Evolutionary conservation across 441 rosid species (phyloP).

Genomic region (Populus hybrid): DNA sequence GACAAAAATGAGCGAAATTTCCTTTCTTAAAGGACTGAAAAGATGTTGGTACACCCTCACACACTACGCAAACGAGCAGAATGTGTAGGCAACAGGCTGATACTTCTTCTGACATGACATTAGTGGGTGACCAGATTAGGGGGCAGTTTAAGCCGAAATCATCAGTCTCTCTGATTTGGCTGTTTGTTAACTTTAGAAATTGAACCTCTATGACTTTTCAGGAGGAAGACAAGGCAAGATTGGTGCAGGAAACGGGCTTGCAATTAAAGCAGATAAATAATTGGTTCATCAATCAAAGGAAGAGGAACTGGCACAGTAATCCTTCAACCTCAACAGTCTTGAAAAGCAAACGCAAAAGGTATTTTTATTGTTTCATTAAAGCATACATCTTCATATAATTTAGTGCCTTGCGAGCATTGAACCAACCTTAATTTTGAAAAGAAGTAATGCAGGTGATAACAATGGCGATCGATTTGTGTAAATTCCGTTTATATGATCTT

Average conservation of each 20-base stretch:
- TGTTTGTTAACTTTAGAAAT: neutral
- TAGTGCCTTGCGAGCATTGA: slow-evolving; percentile 18
- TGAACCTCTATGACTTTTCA: neutral
- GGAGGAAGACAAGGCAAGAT: no score
- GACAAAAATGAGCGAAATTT: slow-evolving; percentile 16
- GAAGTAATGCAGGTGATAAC: slow-evolving; percentile 95
- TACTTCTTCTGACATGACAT: slow-evolving; percentile 20
- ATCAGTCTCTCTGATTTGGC: neutral
- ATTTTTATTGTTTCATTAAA: slow-evolving; percentile 14
- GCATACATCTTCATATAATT: neutral
- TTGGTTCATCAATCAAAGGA: no score
- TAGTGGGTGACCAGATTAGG: slow-evolving; percentile 6
- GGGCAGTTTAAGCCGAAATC: neutral
- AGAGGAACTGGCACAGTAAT: no score
- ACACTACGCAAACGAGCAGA: slow-evolving; percentile 1
- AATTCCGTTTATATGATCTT: neutral
- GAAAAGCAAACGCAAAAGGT: slow-evolving; percentile 96
- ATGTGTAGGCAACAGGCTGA: neutral
- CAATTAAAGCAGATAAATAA: no score
- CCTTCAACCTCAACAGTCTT: slow-evolving; percentile 75
- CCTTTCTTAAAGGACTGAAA: slow-evolving; percentile 10
- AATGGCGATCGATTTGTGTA: slow-evolving; percentile 55
- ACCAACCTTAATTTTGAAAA: slow-evolving; percentile 34
- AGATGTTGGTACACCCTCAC: neutral
- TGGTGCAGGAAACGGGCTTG: no score